Conservation (phyloP, 2,329 filamentous ascomycete genomes). For the Clonostachys chloroleuca region DNA sequence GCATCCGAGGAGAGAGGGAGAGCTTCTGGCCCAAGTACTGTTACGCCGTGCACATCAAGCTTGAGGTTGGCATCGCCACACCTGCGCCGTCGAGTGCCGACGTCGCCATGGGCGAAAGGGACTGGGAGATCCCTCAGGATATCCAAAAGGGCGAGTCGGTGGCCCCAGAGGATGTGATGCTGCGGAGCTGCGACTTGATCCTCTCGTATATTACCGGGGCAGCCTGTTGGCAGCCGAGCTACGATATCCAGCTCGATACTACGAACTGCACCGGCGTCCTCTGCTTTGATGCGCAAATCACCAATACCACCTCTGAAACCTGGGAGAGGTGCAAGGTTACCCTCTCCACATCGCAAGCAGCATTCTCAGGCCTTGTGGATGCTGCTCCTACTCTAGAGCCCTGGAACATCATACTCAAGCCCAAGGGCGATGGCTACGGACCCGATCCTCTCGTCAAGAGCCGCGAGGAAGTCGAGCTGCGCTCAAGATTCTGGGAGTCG, state of each 20-base stretch:
- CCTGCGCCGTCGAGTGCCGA: constrained; percentile 40
- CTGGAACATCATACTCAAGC: constrained; percentile 50
- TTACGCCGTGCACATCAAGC: constrained; percentile 44
- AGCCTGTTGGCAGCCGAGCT: constrained; percentile 56
- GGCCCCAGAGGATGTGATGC: constrained; percentile 8
- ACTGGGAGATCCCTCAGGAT: constrained; percentile 26
- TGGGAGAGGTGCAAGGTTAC: constrained; percentile 57
- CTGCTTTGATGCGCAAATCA: constrained; percentile 58
- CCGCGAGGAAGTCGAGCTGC: no score
- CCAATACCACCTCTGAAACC: constrained; percentile 58
- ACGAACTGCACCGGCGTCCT: constrained; percentile 45
- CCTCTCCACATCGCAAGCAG: constrained; percentile 60
- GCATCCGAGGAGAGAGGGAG: constrained; percentile 35
- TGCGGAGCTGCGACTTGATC: constrained; percentile 35
- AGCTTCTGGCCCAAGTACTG: constrained; percentile 45
- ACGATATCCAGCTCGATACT: constrained; percentile 59
- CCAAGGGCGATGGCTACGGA: constrained; percentile 14
- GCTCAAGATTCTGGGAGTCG: no score
- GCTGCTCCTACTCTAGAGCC: constrained; percentile 47
- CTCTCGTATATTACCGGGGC: constrained; percentile 56
- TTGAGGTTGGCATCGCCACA: constrained; percentile 30
- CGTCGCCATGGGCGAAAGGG: constrained; percentile 48
- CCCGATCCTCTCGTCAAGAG: no score
- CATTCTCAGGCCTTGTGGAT: constrained; percentile 51
- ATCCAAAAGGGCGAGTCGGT: constrained; percentile 28